phyloP scores from a whole-genome alignment of 306 rosid species.

The Geum urbanum region DNA sequence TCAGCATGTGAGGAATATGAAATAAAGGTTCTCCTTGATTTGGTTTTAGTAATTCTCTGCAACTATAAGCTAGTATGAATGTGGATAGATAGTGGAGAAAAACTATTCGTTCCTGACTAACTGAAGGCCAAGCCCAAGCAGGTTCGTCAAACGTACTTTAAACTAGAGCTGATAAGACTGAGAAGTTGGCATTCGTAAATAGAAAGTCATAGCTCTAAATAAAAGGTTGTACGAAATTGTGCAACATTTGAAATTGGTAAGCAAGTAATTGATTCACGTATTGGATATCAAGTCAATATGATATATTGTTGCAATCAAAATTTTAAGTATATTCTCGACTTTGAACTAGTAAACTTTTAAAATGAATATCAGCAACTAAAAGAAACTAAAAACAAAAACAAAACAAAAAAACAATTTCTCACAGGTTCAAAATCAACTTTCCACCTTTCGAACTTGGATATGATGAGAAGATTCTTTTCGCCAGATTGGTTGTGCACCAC shows the following conservation, averaged over 20 bases:
- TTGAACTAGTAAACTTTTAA: not conserved
- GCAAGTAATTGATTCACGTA: slow-evolving; percentile 8
- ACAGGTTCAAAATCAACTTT: slow-evolving; percentile 37
- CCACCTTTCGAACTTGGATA: slow-evolving; percentile 84
- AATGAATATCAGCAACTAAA: not conserved
- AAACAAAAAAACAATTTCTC: slow-evolving; percentile 12
- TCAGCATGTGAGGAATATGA: not conserved
- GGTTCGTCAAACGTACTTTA: not conserved
- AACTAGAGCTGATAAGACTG: not conserved
- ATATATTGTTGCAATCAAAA: slow-evolving; percentile 6
- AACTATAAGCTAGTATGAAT: not conserved
- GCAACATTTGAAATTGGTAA: slow-evolving; percentile 9
- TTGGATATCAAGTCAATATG: slow-evolving; percentile 5
- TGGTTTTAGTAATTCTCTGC: too few species aligned
- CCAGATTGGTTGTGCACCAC: slow-evolving; percentile 97
- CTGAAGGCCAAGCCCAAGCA: not conserved
- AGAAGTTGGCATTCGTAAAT: not conserved
- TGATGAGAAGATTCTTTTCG: slow-evolving; percentile 82
- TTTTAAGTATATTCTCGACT: slow-evolving; percentile 12
- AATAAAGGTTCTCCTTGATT: not conserved
- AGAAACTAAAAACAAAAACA: slow-evolving; percentile 2
- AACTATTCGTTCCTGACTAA: not conserved
- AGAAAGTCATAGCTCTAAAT: slow-evolving; percentile 1
- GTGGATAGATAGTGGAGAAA: not conserved
- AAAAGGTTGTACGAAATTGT: not conserved